A percentile compares a stretch with the other conserved stretches of the same genome.
phyloP scores from a whole-genome alignment of 441 rosid genomes.

The Daphne laureola region DNA sequence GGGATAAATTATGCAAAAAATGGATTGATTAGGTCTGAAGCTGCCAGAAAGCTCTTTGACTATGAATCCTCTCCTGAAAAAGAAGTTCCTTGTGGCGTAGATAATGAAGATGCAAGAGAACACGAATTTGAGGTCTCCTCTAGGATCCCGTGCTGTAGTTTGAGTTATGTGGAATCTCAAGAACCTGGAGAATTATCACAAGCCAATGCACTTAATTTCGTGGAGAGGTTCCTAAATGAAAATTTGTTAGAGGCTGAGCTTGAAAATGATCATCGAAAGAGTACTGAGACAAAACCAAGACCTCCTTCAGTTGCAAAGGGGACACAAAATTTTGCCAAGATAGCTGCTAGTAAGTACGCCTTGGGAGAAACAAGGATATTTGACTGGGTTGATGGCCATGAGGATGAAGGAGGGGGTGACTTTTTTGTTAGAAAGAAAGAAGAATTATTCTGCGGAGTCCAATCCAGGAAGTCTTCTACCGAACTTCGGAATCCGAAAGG shows the following conservation, averaged over 20 bases:
- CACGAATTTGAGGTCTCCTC: constrained; percentile 15
- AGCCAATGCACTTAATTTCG: constrained; percentile 69
- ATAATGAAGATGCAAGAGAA: constrained; percentile 23
- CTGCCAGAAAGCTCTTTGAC: constrained; percentile 56
- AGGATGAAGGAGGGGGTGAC: constrained; percentile 95
- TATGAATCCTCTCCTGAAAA: constrained; percentile 28
- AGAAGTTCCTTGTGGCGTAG: constrained; percentile 13
- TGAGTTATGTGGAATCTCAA: constrained; percentile 83
- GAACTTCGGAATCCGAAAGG: constrained; percentile 23
- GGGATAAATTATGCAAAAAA: constrained; percentile 27
- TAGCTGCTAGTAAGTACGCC: constrained; percentile 25
- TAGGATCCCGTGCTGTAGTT: constrained; percentile 21
- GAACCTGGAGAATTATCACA: constrained; percentile 88
- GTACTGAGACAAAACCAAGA: constrained; percentile 30
- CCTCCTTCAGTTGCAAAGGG: constrained; percentile 43
- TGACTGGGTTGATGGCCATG: constrained; percentile 76
- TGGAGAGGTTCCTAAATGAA: constrained; percentile 65
- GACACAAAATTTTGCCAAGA: constrained; percentile 59
- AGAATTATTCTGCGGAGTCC: constrained; percentile 40
- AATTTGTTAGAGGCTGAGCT: constrained; percentile 34
- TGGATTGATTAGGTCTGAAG: constrained; percentile 22
- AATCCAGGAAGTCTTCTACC: constrained; percentile 21
- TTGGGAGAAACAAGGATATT: constrained; percentile 28
- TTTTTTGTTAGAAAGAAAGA: constrained; percentile 57
- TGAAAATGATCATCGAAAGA: constrained; percentile 35